Evolutionary conservation across 352 stramenopile species (phyloP), one percentile per base, ranked within the genome.

Genomic region (Blastocystis sp.): DNA sequence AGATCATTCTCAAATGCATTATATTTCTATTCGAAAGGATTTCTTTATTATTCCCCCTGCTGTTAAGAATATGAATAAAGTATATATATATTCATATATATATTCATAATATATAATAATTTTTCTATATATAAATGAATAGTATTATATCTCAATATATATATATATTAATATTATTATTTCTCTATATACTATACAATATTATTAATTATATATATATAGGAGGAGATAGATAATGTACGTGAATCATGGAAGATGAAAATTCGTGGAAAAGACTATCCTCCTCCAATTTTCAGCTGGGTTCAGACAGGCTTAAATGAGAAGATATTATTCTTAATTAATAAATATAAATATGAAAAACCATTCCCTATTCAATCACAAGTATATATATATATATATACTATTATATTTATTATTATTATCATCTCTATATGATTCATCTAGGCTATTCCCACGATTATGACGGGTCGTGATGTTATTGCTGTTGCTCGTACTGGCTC

Each of bases 401-500:
- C n/a, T n/a, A n/a, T n/a, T n/a, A n/a, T n/a, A n/a, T 39, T n/a
- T 39, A 39, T n/a, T 39, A 39, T n/a, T n/a, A 39, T 39, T n/a
- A 39, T 39, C 13, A 39, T 39, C 33, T n/a, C n/a, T 39, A 39
- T 39, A 39, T 46, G 40, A 23, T 35, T 30, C 18, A 47, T n/a
- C 13, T 65, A 81, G 62, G 72, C 82, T 2, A 67, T 98, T 16
- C 93, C 93, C 27, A 89, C 84, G 13, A 94, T 98, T 62, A 98
- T 98, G 90, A 83, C 80, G 0, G 92, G 92, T 10, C 75, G 92
- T 31, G 92, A 99, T 71, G 83, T 96, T 1, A 97, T 99, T 66
- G 90, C 86, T 10, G 93, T 99, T 59, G 91, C 92, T 4, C 96
- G 95, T 68, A 94, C 86, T n/a, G 86, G 86, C 5, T 91, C 80